Base-by-base conservation (phyloP, 2,329 filamentous ascomycete genomes). In the Aspergillus costaricaensis region DNA sequence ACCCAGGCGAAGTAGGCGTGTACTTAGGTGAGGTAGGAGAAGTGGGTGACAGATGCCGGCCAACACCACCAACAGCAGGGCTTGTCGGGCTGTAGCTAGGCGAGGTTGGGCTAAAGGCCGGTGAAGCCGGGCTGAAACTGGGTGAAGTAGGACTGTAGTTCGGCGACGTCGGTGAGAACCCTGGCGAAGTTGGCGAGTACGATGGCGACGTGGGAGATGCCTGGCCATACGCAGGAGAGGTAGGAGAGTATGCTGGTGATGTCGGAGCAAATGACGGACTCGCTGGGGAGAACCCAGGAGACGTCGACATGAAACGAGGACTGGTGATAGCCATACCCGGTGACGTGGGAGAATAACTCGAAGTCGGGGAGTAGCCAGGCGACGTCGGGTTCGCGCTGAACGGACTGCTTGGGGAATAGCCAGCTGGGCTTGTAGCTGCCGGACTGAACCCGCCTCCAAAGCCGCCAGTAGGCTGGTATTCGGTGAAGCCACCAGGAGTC, bases 301-400 rank as follows among this genome's bases (percentile, higher is more conserved):
- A 84, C 3, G 82, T 80, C 63, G 32, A 36, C 32, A 80, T 78
- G 70, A 83, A 86, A 55, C 80, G 80, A 52, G 84, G 84, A 65
- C 83, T 86, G 36, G 83, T 84, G 41, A 82, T 77, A 60, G 80
- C 79, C 72, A 85, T 81, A 56, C 86, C 86, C 52, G 91, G 91
- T 36, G 90, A 92, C 6, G 89, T 91, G 2, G 91, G 90, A 59
- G 90, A 92, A 80, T 91, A 93, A 41, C 77, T 76, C 75, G 76
- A 83, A 70, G 74, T 82, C 67, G 81, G 90, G 81, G 66, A 90
- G 83, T 72, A 90, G 82, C 59, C 87, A 82, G 66, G 90, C 79
- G 90, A 91, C 4, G 87, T 86, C 64, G 90, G 89, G 55, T 84
- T 89, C 62, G 83, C 85, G 72, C 88, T 88, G 82, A 92, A 93